Conservation (phyloP, 441 rosid genomes). For the Bocquillonia castaneifolia region DNA sequence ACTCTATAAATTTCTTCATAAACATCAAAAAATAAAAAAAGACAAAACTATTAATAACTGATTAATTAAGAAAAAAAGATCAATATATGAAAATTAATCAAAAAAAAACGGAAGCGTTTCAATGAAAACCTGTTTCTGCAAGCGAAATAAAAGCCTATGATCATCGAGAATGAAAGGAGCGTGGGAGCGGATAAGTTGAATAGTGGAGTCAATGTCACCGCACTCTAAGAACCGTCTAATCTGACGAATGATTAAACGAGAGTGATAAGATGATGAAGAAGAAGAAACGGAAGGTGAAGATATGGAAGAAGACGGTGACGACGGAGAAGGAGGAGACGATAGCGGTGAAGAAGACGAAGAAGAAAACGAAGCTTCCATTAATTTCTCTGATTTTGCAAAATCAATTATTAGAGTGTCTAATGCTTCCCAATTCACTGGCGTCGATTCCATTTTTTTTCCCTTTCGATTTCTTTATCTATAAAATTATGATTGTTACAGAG, state of each 20-base stretch:
- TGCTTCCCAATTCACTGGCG: constrained; percentile 82
- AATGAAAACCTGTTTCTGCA: constrained; percentile 68
- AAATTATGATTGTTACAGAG: no score
- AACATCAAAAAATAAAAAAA: constrained; percentile 8
- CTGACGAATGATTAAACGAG: constrained; percentile 72
- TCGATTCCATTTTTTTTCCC: constrained; percentile 39
- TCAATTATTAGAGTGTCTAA: constrained; percentile 72
- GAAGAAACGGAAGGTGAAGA: constrained; percentile 23
- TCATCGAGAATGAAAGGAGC: constrained; percentile 76
- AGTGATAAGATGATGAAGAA: constrained; percentile 53
- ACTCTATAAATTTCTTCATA: constrained; percentile 82
- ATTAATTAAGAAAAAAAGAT: neutral
- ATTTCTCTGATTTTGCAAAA: constrained; percentile 72
- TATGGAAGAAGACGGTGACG: constrained; percentile 41
- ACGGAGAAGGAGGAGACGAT: constrained; percentile 45
- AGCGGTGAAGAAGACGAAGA: constrained; percentile 35
- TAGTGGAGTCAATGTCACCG: constrained; percentile 69
- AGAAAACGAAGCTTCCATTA: constrained; percentile 44
- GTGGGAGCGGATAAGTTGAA: constrained; percentile 55
- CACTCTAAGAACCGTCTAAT: constrained; percentile 64
- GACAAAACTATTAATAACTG: no score
- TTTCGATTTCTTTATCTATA: constrained; percentile 28
- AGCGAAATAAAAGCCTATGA: constrained; percentile 69
- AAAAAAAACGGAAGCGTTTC: neutral
- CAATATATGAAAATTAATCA: neutral